These are phyloP conservation scores for Apiospora hydei DNA, from an alignment of 2,329 filamentous ascomycete species.

Conservation along the genomic window DNA sequence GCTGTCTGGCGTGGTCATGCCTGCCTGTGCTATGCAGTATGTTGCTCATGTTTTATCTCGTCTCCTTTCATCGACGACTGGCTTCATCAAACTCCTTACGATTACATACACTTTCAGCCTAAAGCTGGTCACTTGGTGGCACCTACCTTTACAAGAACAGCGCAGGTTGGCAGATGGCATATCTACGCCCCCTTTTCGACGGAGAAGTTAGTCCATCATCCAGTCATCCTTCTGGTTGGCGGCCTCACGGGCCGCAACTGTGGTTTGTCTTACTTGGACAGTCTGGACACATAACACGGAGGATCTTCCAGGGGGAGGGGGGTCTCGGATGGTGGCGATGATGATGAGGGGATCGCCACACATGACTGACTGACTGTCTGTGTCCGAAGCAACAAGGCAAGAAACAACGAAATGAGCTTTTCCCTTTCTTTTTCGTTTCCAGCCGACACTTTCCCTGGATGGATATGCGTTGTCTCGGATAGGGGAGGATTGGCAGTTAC, in stretches of 20 bases:
- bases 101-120: background rate
- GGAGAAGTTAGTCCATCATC: background rate
- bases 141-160: background rate
- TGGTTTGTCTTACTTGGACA: background rate
- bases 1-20: background rate
- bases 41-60: background rate
- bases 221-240: background rate
- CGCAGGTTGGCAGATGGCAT: background rate
- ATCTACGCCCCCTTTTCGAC: background rate
- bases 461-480: too few species aligned
- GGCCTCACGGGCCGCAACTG: constrained; percentile 3
- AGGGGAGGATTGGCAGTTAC: background rate
- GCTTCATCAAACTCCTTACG: background rate
- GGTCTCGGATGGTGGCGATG: background rate
- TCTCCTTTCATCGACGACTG: background rate
- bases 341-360: constrained; percentile 4
- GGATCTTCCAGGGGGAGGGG: background rate
- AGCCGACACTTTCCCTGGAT: background rate
- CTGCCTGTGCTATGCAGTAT: background rate
- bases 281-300: background rate
- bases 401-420: constrained; percentile 8
- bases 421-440: background rate
- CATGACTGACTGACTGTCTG: background rate
- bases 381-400: background rate
- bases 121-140: background rate